Percentiles rank a stretch among this genome's conserved stretches.
Conservation (phyloP, 306 rosid genomes). For the Cucumis hystrix region DNA sequence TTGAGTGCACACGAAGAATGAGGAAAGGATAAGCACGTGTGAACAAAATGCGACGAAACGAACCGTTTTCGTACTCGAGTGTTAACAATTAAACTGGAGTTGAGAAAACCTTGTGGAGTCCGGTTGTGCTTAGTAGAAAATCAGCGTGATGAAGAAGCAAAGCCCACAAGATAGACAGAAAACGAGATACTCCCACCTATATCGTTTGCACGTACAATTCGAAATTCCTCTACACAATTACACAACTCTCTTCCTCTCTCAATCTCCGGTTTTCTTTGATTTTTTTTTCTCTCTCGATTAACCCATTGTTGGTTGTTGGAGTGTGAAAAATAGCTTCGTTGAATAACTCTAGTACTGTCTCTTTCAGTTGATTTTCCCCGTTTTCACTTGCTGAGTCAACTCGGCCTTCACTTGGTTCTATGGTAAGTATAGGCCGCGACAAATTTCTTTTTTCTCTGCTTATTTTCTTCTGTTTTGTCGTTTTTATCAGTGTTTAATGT, state of each 20-base stretch:
- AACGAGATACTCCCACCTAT: background rate
- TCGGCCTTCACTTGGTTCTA: constrained; percentile 24
- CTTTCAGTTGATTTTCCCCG: constrained; percentile 12
- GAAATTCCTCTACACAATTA: background rate
- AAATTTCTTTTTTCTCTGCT: background rate
- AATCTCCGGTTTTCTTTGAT: background rate
- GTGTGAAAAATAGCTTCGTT: constrained; percentile 8
- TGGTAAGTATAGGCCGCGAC: constrained; percentile 49
- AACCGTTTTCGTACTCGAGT: background rate
- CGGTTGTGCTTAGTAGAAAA: background rate
- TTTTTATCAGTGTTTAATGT: background rate
- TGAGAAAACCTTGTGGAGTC: background rate
- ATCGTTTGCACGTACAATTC: background rate
- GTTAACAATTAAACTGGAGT: background rate
- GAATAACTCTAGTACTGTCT: constrained; percentile 12
- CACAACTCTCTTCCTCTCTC: constrained; percentile 12
- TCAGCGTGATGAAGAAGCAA: background rate
- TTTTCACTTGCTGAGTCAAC: constrained; percentile 31
- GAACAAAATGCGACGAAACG: background rate
- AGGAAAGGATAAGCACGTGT: background rate
- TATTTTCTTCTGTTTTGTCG: background rate
- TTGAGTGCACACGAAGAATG: background rate
- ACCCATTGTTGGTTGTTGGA: constrained; percentile 6
- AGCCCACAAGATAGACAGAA: background rate
- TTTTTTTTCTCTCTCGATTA: background rate